Base-by-base conservation (phyloP, 345 rosid species). In the Clausena lansium region DNA sequence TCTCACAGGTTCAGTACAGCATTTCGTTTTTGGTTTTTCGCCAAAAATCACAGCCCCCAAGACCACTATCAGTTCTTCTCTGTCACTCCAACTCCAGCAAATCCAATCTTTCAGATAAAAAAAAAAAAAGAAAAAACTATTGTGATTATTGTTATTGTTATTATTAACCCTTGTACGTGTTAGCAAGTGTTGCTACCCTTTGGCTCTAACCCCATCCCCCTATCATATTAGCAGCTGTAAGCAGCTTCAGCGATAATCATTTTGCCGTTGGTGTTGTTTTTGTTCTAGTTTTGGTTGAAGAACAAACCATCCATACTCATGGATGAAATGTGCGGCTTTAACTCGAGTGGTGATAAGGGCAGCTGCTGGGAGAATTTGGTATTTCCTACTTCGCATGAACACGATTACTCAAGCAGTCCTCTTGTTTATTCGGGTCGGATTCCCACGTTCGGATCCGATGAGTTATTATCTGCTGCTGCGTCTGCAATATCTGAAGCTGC, bases 261-360 rank as follows among this genome's bases (percentile, higher is more conserved):
- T 47, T 38, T 7, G 35, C 35, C 38, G 4, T 25, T 20, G 50
- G 54, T 55, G n/a, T 57, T 76, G 33, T 52, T 39, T 67, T 28
- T 11, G 33, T 20, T 30, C 4, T 9, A 9, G n/a, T 41, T 27
- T 17, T 27, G 2, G 25, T 57, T 33, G 41, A 25, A 45, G 35
- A 19, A 60, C 25, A 25, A 59, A 9, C 67, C 30, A 28, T 25
- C 20, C 24, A 22, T 73, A 47, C 65, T 71, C 13, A 94, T 95
- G 99, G 99, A 95, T 75, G 97, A 89, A 85, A 81, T 90, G 89
- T 93, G 87, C 77, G 91, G 91, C 74, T 84, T 84, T 14, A 76
- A 88, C 72, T 81, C 93, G 8, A 45, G 84, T 61, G 88, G 71
- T 39, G 94, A 89, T 17, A 52, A 52, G 22, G 20, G 20, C 57